Evolutionary conservation across 2,329 filamentous ascomycete genomes (phyloP), one percentile per base, ranked within the genome.

Genomic region (Colletotrichum gigasporum): DNA sequence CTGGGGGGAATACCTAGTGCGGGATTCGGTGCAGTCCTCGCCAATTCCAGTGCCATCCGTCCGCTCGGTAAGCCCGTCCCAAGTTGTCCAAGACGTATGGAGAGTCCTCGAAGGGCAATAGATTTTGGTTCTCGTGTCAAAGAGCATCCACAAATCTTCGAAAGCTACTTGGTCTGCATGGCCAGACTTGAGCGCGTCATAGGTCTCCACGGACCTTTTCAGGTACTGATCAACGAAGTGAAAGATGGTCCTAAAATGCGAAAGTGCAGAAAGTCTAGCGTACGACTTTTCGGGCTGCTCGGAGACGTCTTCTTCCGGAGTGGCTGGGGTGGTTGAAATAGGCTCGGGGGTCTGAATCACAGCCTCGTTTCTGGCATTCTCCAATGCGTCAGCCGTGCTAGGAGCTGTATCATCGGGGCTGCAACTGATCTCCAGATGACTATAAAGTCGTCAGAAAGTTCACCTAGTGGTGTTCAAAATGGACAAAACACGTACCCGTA

Each of bases 111-210:
- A 32, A 2, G 66, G 68, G 20, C 66, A 70, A 47, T 69, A 72
- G 11, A 71, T 65, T 14, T 55, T 64, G 5, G 67, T 66, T 2
- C 59, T 52, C 2, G 51, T 18, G 10, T 70, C 69, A 51, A 70
- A 73, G 5, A 73, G 65, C 69, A 73, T 73, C 72, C 72, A 73
- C 4, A 72, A 41, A 28, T 74, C 65, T 35, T 72, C 67, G 28
- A 70, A 73, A 0, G 68, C 50, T 1, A 71, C 54, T 3, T 60
- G 54, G 2, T 58, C 28, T 12, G 44, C 39, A 3, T 47, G 48
- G 14, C 65, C 65, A 20, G 34, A 26, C 22, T 14, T 41, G 4
- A 54, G 20, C 18, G 9, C 18, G 3, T 54, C 47, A n/a, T 51
- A 37, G 6, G 35, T 16, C 11, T 3, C 18, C 8, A 51, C 8